These are phyloP conservation scores for Coniferiporia weirii DNA, from an alignment of 1,284 basidiomycete species.

Conservation along the genomic window DNA sequence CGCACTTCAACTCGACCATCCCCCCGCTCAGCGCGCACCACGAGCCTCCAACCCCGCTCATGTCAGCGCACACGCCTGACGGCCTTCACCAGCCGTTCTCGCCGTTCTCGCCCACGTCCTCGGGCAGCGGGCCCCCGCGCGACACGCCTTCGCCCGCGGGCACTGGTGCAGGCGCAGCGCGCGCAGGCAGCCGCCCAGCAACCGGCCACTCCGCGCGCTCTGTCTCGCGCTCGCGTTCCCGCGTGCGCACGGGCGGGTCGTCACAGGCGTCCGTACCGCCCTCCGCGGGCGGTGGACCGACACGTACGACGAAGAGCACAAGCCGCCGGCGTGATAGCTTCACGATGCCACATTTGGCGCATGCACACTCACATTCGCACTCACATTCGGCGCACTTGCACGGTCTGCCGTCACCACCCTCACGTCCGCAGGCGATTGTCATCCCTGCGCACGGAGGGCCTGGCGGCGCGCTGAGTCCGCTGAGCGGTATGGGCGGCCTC, in stretches of 20 bases:
- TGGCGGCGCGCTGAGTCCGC: slow-evolving; percentile 9
- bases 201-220: slow-evolving; percentile 21
- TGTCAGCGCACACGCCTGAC: too few relatives aligned
- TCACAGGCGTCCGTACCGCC: slow-evolving; percentile 14
- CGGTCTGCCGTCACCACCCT: slow-evolving; percentile 1
- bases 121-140: background rate
- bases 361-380: background rate
- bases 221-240: slow-evolving; percentile 45
- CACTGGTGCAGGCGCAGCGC: background rate
- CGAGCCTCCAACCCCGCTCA: background rate
- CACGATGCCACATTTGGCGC: slow-evolving; percentile 14
- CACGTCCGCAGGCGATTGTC: slow-evolving; percentile 20
- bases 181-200: slow-evolving; percentile 21
- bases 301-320: slow-evolving; percentile 36
- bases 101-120: slow-evolving; percentile 14
- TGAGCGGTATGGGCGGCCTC: slow-evolving; percentile 11
- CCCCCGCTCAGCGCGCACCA: slow-evolving; percentile 16
- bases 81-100: background rate
- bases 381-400: background rate
- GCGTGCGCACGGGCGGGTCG: slow-evolving; percentile 17
- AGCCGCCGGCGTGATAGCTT: slow-evolving; percentile 30
- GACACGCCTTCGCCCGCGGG: slow-evolving; percentile 10
- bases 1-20: slow-evolving; percentile 18
- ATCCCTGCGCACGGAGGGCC: slow-evolving; percentile 18
- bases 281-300: slow-evolving; percentile 37